Conservation (phyloP, 2,329 filamentous ascomycete genomes). For the Colletotrichum sansevieriae region DNA sequence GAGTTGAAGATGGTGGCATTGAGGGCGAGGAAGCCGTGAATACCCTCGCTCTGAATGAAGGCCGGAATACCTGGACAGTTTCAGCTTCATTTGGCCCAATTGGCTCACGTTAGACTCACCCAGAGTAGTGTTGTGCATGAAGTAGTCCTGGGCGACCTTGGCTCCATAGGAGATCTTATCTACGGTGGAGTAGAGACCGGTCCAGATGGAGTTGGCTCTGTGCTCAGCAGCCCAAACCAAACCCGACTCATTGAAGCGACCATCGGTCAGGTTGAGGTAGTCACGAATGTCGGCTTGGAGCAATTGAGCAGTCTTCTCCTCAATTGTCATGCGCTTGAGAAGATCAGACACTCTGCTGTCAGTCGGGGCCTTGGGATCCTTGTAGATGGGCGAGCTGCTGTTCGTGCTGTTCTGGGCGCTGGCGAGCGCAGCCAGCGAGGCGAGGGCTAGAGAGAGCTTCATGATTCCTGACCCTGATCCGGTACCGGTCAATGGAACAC, state of each 20-base stretch:
- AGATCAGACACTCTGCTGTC: conserved; percentile 76
- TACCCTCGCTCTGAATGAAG: conserved; percentile 79
- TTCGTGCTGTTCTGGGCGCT: conserved; percentile 46
- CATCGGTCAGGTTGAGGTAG: conserved; percentile 78
- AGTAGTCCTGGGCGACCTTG: conserved; percentile 76
- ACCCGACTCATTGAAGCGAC: conserved; percentile 75
- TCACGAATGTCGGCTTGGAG: conserved; percentile 79
- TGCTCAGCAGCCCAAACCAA: conserved; percentile 75
- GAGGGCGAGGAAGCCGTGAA: conserved; percentile 78
- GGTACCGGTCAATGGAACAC: conserved; percentile 20
- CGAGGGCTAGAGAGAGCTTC: conserved; percentile 48
- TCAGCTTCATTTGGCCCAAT: conserved; percentile 46
- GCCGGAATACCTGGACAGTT: conserved; percentile 78
- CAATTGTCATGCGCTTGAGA: conserved; percentile 78
- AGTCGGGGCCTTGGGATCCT: conserved; percentile 71
- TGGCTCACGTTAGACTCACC: conserved; percentile 43
- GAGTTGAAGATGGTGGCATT: conserved; percentile 86
- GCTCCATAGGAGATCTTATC: conserved; percentile 73
- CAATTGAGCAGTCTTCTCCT: conserved; percentile 79
- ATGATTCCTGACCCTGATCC: conserved; percentile 43
- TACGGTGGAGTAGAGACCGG: conserved; percentile 75
- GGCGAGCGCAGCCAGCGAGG: conserved; percentile 43
- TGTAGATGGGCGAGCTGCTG: conserved; percentile 64
- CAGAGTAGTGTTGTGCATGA: conserved; percentile 62
- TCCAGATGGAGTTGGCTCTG: conserved; percentile 79